Percentiles rank a stretch among this genome's conserved stretches.
Evolutionary conservation across 2,329 filamentous ascomycete species (phyloP).

Genomic region (Annulohypoxylon truncatum): DNA sequence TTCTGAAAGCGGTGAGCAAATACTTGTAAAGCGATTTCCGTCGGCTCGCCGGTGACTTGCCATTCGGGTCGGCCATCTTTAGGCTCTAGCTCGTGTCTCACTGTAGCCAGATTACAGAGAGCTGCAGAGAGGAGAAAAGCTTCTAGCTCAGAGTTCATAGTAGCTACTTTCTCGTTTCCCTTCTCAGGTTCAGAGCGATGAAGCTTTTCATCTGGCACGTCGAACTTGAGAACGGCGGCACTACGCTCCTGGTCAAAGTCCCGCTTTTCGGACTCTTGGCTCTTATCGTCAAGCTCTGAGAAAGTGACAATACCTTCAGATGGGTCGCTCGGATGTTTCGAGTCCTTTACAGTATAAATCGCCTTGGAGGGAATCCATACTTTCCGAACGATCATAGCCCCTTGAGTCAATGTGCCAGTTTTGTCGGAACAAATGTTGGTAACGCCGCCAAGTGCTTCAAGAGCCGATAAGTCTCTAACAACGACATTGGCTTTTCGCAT

Average conservation of each 20-base stretch:
- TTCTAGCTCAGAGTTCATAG: slow-evolving; percentile 62
- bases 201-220: slow-evolving; percentile 68
- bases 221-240: slow-evolving; percentile 70
- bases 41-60: slow-evolving; percentile 77
- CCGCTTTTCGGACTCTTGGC: slow-evolving; percentile 56
- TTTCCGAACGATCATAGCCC: slow-evolving; percentile 76
- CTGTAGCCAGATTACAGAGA: slow-evolving; percentile 74
- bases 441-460: slow-evolving; percentile 77
- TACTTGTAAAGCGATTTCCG: slow-evolving; percentile 81
- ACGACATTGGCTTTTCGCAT: slow-evolving; percentile 75
- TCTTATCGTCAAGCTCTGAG: slow-evolving; percentile 53
- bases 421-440: slow-evolving; percentile 81
- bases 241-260: slow-evolving; percentile 71
- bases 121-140: slow-evolving; percentile 67
- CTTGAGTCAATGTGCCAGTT: slow-evolving; percentile 75
- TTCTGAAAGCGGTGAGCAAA: slow-evolving; percentile 76
- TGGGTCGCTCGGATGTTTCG: slow-evolving; percentile 70
- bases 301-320: slow-evolving; percentile 67
- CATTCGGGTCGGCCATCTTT: slow-evolving; percentile 67
- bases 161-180: slow-evolving; percentile 52
- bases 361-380: slow-evolving; percentile 71
- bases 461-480: slow-evolving; percentile 72
- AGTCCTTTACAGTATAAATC: slow-evolving; percentile 70
- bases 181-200: slow-evolving; percentile 52
- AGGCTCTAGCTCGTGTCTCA: slow-evolving; percentile 65